Base-by-base conservation (phyloP, 2,329 filamentous ascomycete genomes). In the Apiospora sp. region DNA sequence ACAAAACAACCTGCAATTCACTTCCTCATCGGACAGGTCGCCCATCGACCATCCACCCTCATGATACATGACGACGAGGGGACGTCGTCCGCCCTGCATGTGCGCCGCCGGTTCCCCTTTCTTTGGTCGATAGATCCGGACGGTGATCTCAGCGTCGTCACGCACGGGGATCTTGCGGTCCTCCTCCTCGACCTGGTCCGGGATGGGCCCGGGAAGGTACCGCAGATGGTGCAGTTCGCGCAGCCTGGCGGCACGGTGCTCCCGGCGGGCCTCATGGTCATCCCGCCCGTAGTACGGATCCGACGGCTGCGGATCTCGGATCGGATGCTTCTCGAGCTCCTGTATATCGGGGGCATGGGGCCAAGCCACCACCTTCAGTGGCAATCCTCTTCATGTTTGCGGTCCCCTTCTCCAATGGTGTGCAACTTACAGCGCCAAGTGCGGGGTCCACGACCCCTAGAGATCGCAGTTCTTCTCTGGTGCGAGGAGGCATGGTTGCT, bases 41-140 rank as follows among this genome's bases (percentile, higher is more conserved):
- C 82, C 82, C 64, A 83, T 76, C 61, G 75, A 76, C 74, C 79
- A 83, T 0, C 78, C 81, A 19, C 82, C 82, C 16, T 82, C 82
- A 69, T 83, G 82, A 41, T 77, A 82, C 72, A 79, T 76, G 16
- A 83, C 80, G 37, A 83, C 75, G 22, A 81, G 70, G 8, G 81
- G 27, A 30, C 27, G 81, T 30, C 37, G 81, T 30, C 77, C 75
- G 19, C 75, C 73, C 7, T 51, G 61, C n/a, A 44, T 22, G 8
- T 19, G 22, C 24, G 41, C 41, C 41, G 71, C 16, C 10, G 70
- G 64, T 19, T 3, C 71, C 44, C 54, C 64, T 51, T 64, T 72
- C 64, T 46, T 22, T 14, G 81, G 82, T 37, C 75, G 76, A 71
- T 81, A 79, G 68, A 84, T 77, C 46, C 81, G 79, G 37, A 81